A percentile compares a stretch with the other conserved stretches of the same genome.
These are phyloP conservation scores for Phytophthora podocarpi DNA, from an alignment of 352 stramenopile genomes.

Conservation along the genomic window DNA sequence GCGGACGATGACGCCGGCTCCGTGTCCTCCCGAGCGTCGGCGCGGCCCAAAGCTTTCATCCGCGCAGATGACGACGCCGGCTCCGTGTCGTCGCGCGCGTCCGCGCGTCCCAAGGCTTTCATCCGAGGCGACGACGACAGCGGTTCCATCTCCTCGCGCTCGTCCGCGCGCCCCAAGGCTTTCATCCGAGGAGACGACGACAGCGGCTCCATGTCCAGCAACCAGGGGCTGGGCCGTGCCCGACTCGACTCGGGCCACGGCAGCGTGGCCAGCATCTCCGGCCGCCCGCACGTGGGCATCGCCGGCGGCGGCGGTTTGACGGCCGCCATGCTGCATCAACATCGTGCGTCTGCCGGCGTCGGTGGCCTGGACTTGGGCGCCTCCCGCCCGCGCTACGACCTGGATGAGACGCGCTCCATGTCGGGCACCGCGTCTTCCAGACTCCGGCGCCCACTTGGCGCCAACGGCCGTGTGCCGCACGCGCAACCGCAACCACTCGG, in stretches of 20 bases:
- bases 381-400: conserved; percentile 20
- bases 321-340: conserved; percentile 46
- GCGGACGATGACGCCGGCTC: conserved; percentile 40
- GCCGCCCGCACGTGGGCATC: conserved; percentile 37
- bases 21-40: conserved; percentile 25
- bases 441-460: conserved; percentile 21
- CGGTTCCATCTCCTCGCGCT: conserved; percentile 31
- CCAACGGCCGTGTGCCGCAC: conserved; percentile 29
- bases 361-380: conserved; percentile 22
- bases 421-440: conserved; percentile 32
- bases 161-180: conserved; percentile 28
- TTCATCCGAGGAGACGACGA: conserved; percentile 31
- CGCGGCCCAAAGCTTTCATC: conserved; percentile 34
- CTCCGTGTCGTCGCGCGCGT: conserved; percentile 31
- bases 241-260: conserved; percentile 25
- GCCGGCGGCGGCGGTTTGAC: conserved; percentile 41
- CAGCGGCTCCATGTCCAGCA: conserved; percentile 39
- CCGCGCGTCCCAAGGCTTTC: conserved; percentile 33
- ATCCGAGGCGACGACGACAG: conserved; percentile 37
- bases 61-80: conserved; percentile 38
- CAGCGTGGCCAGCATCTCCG: conserved; percentile 18
- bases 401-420: conserved; percentile 46
- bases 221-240: conserved; percentile 19
- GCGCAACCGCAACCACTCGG: conserved; percentile 21
- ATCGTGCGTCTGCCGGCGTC: conserved; percentile 18